Base-by-base conservation (phyloP, 108 stramenopile genomes). In the Skeletonema potamos region DNA sequence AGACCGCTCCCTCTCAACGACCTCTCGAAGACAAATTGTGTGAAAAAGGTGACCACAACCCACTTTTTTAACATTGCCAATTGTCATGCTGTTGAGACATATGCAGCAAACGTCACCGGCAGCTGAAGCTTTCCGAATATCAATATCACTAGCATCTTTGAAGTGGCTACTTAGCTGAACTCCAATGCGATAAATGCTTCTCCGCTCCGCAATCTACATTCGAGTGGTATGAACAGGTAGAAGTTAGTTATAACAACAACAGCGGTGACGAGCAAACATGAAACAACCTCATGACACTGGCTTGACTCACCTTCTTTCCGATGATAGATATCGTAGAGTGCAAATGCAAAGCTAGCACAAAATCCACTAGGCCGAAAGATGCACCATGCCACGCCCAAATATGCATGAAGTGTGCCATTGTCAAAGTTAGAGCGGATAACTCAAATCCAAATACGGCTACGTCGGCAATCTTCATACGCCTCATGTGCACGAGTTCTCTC, bases 51-150 rank as follows among this genome's bases (percentile, higher is more conserved):
- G 92, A 7, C 92, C 92, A 66, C 92, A 92, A 8, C 60, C 67
- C 41, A 90, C 70, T 69, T 89, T 92, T 51, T 90, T 92, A 0
- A 89, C 89, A 70, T 81, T 79, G 1, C 84, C 82, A 11, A 70
- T 60, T 26, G 58, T 72, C 86, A 92, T 87, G 9, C 84, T 81
- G 18, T 85, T 82, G 17, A 92, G 82, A 65, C 92, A 92, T 24
- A 92, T 87, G 60, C 89, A 92, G 58, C 92, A 92, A 1, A 92
- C 88, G 73, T 92, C 89, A 17, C 89, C 92, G 37, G 85, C 78
- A 10, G 74, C 62, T 1, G 78, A 70, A 6, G 91, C 86, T 71
- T 88, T 86, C 22, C 78, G 68, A 10, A 92, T 58, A 36, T 92
- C 92, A 22, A 82, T 36, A 22, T 89, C 87, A 10, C 83, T 80